Evolutionary conservation across 2,329 filamentous ascomycete genomes (phyloP).

Genomic region (Thielaviopsis ethacetica): DNA sequence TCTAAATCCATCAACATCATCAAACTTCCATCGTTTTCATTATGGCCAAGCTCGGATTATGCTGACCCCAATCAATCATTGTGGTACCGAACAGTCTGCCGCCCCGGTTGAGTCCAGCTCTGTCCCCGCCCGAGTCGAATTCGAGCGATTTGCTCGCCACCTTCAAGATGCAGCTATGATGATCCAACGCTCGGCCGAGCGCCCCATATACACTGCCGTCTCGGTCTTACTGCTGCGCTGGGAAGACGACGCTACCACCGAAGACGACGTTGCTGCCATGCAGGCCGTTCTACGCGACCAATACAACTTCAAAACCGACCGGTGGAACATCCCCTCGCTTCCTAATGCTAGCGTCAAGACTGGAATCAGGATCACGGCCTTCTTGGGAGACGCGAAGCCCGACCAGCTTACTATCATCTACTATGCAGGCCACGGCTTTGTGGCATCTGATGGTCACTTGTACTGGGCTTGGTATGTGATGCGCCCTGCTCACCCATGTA

Average conservation of each 20-base stretch:
- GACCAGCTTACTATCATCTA: constrained; percentile 49
- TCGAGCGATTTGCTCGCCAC: constrained; percentile 50
- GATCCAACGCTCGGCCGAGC: constrained; percentile 46
- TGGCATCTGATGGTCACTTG: constrained; percentile 41
- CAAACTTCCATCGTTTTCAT: background rate
- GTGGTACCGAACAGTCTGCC: background rate
- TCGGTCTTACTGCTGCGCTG: constrained; percentile 45
- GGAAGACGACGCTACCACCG: constrained; percentile 40
- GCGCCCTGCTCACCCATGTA: background rate
- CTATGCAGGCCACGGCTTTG: constrained; percentile 45
- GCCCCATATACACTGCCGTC: constrained; percentile 38
- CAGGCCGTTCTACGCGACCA: constrained; percentile 41
- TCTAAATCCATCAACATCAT: background rate
- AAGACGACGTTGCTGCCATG: constrained; percentile 36
- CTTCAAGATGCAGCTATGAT: constrained; percentile 53
- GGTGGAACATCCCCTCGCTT: constrained; percentile 43
- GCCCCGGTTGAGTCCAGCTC: constrained; percentile 7
- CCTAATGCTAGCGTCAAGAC: constrained; percentile 45
- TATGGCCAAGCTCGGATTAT: background rate
- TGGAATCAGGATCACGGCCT: constrained; percentile 41
- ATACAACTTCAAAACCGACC: constrained; percentile 44
- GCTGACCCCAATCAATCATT: background rate
- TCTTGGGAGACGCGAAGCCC: constrained; percentile 39
- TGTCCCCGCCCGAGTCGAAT: constrained; percentile 32
- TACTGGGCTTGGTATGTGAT: constrained; percentile 48